Evolutionary conservation across 2,329 filamentous ascomycete genomes (phyloP), one percentile per base, ranked within the genome.

Genomic region (Aspergillus texensis): DNA sequence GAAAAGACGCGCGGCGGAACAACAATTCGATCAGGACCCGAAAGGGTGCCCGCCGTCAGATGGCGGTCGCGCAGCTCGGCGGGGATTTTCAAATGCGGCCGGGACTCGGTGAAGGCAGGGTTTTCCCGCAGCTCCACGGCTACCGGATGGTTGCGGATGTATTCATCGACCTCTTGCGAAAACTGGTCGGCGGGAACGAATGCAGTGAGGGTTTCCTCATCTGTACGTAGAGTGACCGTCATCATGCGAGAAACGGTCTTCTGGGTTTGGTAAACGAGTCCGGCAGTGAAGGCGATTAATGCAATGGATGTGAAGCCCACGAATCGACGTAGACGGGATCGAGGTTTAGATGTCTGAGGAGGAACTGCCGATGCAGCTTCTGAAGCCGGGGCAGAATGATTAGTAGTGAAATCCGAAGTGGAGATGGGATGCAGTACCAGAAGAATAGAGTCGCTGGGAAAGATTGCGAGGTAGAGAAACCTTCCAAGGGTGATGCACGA

Each of bases 1-100:
- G 82, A 84, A 84, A 94, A 98, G 6, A 88, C 86, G 53, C 92
- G 84, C 1, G 94, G 93, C 3, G 94, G 94, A 0, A 97, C 91
- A 3, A 88, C 88, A 65, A 99, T 88, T 76, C 88, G 90, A 36
- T 89, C 88, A 0, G 89, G 85, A 0, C 93, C 94, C 21, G 90
- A 76, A 14, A 99, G 83, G 14, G 91, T 91, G 6, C 92, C 92
- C 36, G 86, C 92, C 0, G 94, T 98, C 58, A 99, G 84, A 78
- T 90, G 96, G 75, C 92, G 89, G 3, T 80, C 79, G 45, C 91
- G 88, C 77, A 93, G 85, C 3, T 84, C 78, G 30, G 84, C 82
- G 0, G 94, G 93, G 73, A 97, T 91, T 79, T 94, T 95, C 75
- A 97, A 82, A 75, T 97, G 93, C 12, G 94, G 94, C 46, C 95